Percentiles rank a stretch among this genome's conserved stretches.
Conservation (phyloP, 768 basidiomycete species). For the Kondoa malvinella region DNA sequence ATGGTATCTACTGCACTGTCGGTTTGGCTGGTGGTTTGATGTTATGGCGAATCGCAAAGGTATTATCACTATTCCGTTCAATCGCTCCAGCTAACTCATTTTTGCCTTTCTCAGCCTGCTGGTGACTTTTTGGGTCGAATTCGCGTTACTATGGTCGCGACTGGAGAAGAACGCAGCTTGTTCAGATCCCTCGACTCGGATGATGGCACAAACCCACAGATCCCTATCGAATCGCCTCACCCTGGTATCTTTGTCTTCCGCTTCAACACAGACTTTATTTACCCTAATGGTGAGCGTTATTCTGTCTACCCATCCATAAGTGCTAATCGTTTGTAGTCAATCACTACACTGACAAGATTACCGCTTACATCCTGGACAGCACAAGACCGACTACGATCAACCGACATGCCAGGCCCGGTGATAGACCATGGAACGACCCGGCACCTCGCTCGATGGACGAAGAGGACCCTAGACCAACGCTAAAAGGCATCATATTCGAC, state of each 20-base stretch:
- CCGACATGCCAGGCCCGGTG: slow-evolving; percentile 44
- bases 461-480: slow-evolving; percentile 42
- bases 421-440: slow-evolving; percentile 81
- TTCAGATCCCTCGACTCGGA: slow-evolving; percentile 54
- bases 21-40: background rate
- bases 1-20: slow-evolving; percentile 52
- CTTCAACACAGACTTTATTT: slow-evolving; percentile 74
- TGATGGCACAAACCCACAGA: slow-evolving; percentile 45
- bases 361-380: slow-evolving; percentile 60
- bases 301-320: no score
- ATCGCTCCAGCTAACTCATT: background rate
- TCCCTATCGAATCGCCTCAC: slow-evolving; percentile 58
- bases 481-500: slow-evolving; percentile 80
- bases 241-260: slow-evolving; percentile 84
- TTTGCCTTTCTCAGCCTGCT: slow-evolving; percentile 45
- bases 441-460: slow-evolving; percentile 19
- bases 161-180: slow-evolving; percentile 47
- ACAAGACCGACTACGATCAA: slow-evolving; percentile 63
- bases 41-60: background rate
- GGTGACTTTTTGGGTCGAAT: slow-evolving; percentile 82
- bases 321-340: slow-evolving; percentile 24
- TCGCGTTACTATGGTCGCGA: slow-evolving; percentile 37
- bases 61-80: slow-evolving; percentile 7
- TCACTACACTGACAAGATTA: slow-evolving; percentile 48
- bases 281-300: slow-evolving; percentile 54